phyloP scores from a whole-genome alignment of 164 flowering plant species.

The Akebia trifoliata region DNA sequence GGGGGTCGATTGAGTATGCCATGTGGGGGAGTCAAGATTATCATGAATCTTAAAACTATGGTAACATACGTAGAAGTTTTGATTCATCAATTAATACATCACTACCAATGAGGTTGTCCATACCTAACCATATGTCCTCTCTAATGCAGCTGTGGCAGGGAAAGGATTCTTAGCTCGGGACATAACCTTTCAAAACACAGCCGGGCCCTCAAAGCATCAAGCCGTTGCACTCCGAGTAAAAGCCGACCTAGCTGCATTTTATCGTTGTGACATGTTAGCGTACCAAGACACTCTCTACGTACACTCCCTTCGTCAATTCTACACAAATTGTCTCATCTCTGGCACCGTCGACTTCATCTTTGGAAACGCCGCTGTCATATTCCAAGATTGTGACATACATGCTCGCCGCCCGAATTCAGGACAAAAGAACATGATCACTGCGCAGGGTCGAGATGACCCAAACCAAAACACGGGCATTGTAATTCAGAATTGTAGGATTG shows the following conservation, averaged over 20 bases:
- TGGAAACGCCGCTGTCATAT: slow-evolving; percentile 63
- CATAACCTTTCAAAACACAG: slow-evolving; percentile 76
- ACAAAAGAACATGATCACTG: slow-evolving; percentile 72
- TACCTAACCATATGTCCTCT: too few relatives aligned
- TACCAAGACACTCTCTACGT: slow-evolving; percentile 90
- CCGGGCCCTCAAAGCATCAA: slow-evolving; percentile 82
- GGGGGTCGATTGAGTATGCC: too few relatives aligned
- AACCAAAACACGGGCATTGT: slow-evolving; percentile 82
- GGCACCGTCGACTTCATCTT: slow-evolving; percentile 88
- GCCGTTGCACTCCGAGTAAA: slow-evolving; percentile 86
- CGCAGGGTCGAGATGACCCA: slow-evolving; percentile 70
- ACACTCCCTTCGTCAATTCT: slow-evolving; percentile 76
- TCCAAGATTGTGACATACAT: slow-evolving; percentile 69
- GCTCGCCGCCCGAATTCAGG: slow-evolving; percentile 59
- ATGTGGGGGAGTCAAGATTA: too few relatives aligned
- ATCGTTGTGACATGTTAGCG: slow-evolving; percentile 61
- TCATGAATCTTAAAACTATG: too few relatives aligned
- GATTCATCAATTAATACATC: too few relatives aligned
- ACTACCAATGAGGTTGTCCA: too few relatives aligned
- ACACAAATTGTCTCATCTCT: slow-evolving; percentile 39
- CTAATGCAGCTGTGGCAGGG: slow-evolving; percentile 65
- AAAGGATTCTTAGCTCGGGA: slow-evolving; percentile 61
- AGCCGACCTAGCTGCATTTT: slow-evolving; percentile 72
- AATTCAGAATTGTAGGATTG: slow-evolving; percentile 59
- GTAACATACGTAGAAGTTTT: too few relatives aligned